Percentiles rank a stretch among this genome's conserved stretches.
Conservation (phyloP, 805 yeast genomes). For the Saturnispora diversa region DNA sequence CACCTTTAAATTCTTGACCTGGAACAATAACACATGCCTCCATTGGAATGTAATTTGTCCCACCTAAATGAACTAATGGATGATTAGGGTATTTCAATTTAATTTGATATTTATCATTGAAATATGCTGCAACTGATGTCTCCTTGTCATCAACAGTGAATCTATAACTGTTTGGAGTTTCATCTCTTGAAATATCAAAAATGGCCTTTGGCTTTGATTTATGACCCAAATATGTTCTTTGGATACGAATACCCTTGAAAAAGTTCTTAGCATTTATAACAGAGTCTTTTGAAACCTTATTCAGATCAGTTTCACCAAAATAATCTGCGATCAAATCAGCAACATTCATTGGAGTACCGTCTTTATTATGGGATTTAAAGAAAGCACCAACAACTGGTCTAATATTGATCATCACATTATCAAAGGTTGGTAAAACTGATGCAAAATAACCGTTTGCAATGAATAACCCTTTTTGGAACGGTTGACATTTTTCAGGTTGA, state of each 20-base stretch:
- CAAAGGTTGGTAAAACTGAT: slow-evolving; percentile 25
- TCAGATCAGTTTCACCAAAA: slow-evolving; percentile 17
- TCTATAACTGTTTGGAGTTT: slow-evolving; percentile 18
- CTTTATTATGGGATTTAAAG: slow-evolving; percentile 22
- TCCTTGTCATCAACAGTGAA: slow-evolving; percentile 21
- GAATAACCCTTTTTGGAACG: slow-evolving; percentile 23
- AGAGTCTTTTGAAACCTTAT: slow-evolving; percentile 9
- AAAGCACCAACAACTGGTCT: slow-evolving; percentile 26
- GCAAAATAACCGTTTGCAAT: slow-evolving; percentile 27
- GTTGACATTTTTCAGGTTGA: slow-evolving; percentile 19
- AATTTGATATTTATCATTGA: slow-evolving; percentile 20
- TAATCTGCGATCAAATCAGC: slow-evolving; percentile 23
- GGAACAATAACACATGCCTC: slow-evolving; percentile 23
- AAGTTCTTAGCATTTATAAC: slow-evolving; percentile 16
- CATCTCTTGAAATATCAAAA: slow-evolving; percentile 18
- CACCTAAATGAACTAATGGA: slow-evolving; percentile 24
- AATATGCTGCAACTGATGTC: slow-evolving; percentile 24
- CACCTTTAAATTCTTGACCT: slow-evolving; percentile 28
- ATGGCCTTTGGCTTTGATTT: slow-evolving; percentile 21
- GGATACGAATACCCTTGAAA: slow-evolving; percentile 21
- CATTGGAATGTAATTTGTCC: slow-evolving; percentile 24
- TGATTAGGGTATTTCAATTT: slow-evolving; percentile 23
- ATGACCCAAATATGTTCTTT: slow-evolving; percentile 19
- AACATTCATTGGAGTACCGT: slow-evolving; percentile 22
- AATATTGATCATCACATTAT: slow-evolving; percentile 23